Base-by-base conservation (phyloP, 208 protist genomes). In the Trypanosoma boissoni region DNA sequence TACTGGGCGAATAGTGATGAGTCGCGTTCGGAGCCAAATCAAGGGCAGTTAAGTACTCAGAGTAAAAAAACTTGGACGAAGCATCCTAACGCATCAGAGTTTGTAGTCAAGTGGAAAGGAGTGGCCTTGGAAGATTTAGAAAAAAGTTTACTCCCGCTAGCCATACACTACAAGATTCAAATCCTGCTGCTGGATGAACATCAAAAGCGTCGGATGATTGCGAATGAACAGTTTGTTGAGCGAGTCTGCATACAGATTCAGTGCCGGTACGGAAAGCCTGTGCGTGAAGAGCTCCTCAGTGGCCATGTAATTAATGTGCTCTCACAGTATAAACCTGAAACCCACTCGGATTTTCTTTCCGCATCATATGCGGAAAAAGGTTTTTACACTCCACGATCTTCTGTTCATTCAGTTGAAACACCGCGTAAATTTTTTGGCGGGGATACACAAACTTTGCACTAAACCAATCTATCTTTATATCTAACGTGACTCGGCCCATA, bases 131-230 rank as follows among this genome's bases (percentile, higher is more conserved):
- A 65, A 4, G 60, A 78, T 2, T 49, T 87, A 16, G 43, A 61
- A 14, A 39, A 28, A 1, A 74, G 72, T 59, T 53, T 92, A 9
- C 16, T 55, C 10, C 78, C 78, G 2, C 31, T 88, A 8, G 43
- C 65, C 5, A 8, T 63, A 7, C 80, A 91, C 57, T 91, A 91
- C 52, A 53, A 54, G 7, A 23, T 70, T 2, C 84, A 86, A 21
- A 54, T 83, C 0, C 55, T 91, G 0, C 24, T 88, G 0, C 57
- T 84, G 10, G 50, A 72, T 18, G 80, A 91, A 58, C 66, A 78
- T 2, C 74, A 72, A 29, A 41, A 24, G 1, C 84, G 84, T 18
- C 56, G 69, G 0, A 23, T 70, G 2, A 45, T 92, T 14, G 58
- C 60, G 36, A 79, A 70, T 36, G 42, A 70, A 21, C 70, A 86